Conservation (phyloP, 2,329 filamentous ascomycete species). For the Botrytis porri region DNA sequence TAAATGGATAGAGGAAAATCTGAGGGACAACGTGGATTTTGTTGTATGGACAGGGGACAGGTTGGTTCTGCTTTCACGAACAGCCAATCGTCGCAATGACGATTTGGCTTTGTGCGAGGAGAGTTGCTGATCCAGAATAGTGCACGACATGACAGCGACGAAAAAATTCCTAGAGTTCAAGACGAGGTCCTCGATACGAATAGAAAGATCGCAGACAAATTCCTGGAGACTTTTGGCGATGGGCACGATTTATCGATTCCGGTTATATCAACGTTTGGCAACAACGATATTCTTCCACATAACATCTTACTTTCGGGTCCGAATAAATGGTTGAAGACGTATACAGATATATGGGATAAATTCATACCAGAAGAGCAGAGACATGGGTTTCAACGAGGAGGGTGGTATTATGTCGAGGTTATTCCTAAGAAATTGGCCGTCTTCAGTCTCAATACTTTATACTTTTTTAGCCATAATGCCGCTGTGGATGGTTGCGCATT, state of each 20-base stretch:
- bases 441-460: slow-evolving; percentile 93
- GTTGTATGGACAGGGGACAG: slow-evolving; percentile 92
- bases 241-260: slow-evolving; percentile 64
- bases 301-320: slow-evolving; percentile 87
- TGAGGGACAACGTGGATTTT: slow-evolving; percentile 81
- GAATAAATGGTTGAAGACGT: slow-evolving; percentile 79
- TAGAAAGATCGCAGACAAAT: slow-evolving; percentile 69
- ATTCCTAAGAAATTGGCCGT: slow-evolving; percentile 82
- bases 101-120: slow-evolving; percentile 11
- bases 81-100: background rate
- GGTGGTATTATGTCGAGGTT: slow-evolving; percentile 93
- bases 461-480: slow-evolving; percentile 90
- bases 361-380: slow-evolving; percentile 93
- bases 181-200: slow-evolving; percentile 78
- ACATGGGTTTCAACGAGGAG: slow-evolving; percentile 86
- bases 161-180: slow-evolving; percentile 70
- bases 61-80: slow-evolving; percentile 42
- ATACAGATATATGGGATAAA: slow-evolving; percentile 72
- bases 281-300: slow-evolving; percentile 96
- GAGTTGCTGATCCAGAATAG: slow-evolving; percentile 9
- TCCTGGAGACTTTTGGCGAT: slow-evolving; percentile 68
- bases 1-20: slow-evolving; percentile 76
- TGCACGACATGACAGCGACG: slow-evolving; percentile 78
- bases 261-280: slow-evolving; percentile 86
- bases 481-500: slow-evolving; percentile 86